Evolutionary conservation across 495 filamentous ascomycete species (phyloP).

Genomic region (Aspergillus sclerotioniger): DNA sequence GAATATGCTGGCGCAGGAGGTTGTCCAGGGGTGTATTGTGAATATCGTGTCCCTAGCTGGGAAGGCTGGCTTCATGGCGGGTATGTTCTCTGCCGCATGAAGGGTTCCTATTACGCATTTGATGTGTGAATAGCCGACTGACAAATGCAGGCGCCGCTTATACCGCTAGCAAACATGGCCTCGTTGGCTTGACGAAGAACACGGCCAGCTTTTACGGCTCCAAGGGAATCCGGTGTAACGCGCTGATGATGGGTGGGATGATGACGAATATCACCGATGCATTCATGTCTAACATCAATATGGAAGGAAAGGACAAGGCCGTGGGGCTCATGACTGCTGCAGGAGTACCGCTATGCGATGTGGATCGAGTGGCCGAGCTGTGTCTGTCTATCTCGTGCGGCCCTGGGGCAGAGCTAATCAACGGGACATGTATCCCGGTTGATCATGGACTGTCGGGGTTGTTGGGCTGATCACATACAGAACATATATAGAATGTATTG

Average conservation of each 20-base stretch:
- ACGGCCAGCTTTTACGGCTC: constrained; percentile 57
- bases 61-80: constrained; percentile 31
- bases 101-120: no score
- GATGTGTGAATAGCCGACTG: not conserved
- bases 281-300: constrained; percentile 42
- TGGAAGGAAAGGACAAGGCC: constrained; percentile 41
- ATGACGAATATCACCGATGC: constrained; percentile 53
- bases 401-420: constrained; percentile 29
- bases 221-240: constrained; percentile 57
- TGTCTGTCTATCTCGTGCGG: constrained; percentile 29
- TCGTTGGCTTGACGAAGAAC: constrained; percentile 61
- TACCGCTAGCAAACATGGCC: constrained; percentile 35
- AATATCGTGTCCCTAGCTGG: constrained; percentile 41
- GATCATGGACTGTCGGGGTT: constrained; percentile 31
- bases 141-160: constrained; percentile 51
- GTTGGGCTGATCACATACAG: constrained; percentile 20
- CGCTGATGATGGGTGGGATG: constrained; percentile 57
- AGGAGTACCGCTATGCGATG: constrained; percentile 25
- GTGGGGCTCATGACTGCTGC: constrained; percentile 28
- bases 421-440: constrained; percentile 33
- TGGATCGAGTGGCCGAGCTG: constrained; percentile 40
- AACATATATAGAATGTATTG: no score
- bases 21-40: constrained; percentile 33
- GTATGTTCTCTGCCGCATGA: constrained; percentile 20
- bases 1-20: constrained; percentile 35